Percentiles rank a stretch among this genome's conserved stretches.
phyloP scores from a whole-genome alignment of 352 stramenopile genomes.

The Phytopythium oedochilum region DNA sequence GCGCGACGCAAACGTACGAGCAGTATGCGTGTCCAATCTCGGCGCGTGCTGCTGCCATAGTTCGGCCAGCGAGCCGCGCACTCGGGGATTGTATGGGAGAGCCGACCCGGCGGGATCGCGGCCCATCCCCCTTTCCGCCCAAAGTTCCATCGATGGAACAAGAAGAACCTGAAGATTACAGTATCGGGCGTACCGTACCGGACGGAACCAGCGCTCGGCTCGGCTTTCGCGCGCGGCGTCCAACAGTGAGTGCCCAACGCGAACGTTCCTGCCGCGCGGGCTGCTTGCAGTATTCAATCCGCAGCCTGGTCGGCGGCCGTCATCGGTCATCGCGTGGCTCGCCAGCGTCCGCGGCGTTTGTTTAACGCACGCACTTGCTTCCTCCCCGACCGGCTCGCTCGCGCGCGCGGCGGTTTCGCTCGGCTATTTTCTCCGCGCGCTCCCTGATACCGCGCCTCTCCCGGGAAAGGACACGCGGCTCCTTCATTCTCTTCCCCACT shows the following conservation, averaged over 20 bases:
- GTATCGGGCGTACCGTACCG: too few relatives aligned
- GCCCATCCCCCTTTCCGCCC: neutral
- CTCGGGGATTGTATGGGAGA: neutral
- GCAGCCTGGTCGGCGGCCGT: neutral
- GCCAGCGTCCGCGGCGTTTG: too few relatives aligned
- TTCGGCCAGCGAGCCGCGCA: neutral
- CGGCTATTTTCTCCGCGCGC: too few relatives aligned
- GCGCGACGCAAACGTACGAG: neutral
- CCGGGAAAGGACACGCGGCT: neutral
- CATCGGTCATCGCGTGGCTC: neutral
- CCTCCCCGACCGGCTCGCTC: too few relatives aligned
- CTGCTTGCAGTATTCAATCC: conserved; percentile 1
- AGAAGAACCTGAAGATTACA: conserved; percentile 1
- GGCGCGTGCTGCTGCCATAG: too few relatives aligned
- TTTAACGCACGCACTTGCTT: too few relatives aligned
- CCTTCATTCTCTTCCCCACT: neutral
- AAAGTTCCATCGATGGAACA: neutral
- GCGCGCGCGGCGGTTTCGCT: neutral
- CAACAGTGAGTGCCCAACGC: neutral
- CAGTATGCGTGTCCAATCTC: neutral
- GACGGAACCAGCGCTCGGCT: too few relatives aligned
- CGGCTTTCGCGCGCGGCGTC: neutral
- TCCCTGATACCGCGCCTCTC: too few relatives aligned
- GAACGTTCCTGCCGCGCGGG: neutral
- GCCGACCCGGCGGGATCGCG: neutral